phyloP scores from a whole-genome alignment of 306 rosid species.

The barrel medic (Medicago truncatula) region DNA sequence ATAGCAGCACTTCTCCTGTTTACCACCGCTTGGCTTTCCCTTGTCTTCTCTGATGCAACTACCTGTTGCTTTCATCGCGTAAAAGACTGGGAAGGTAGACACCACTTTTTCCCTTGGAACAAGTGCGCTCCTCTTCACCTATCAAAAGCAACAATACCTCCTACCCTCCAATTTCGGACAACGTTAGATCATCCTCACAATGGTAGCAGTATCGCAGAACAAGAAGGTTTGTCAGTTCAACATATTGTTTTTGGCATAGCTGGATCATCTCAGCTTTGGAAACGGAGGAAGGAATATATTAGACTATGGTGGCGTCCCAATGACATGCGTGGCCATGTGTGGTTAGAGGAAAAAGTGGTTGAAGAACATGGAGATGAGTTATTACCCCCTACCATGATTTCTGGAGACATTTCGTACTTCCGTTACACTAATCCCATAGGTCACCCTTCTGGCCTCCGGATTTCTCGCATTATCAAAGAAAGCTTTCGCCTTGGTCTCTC shows the following conservation, averaged over 20 bases:
- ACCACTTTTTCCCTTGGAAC: constrained; percentile 47
- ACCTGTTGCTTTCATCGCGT: constrained; percentile 54
- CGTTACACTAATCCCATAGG: constrained; percentile 78
- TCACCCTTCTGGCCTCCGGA: constrained; percentile 81
- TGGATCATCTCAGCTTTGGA: constrained; percentile 78
- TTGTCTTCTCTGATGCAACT: constrained; percentile 63
- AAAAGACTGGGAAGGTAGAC: constrained; percentile 55
- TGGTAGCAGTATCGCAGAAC: constrained; percentile 39
- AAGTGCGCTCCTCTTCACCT: constrained; percentile 41
- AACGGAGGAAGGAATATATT: constrained; percentile 66
- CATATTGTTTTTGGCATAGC: constrained; percentile 78
- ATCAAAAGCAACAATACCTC: constrained; percentile 29
- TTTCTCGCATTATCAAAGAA: constrained; percentile 70
- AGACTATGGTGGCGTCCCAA: constrained; percentile 79
- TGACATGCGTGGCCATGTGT: constrained; percentile 76
- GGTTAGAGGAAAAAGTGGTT: constrained; percentile 71
- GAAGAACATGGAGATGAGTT: constrained; percentile 52
- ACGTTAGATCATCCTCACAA: constrained; percentile 20
- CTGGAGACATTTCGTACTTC: constrained; percentile 72
- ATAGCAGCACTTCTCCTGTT: constrained; percentile 65
- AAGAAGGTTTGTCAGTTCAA: constrained; percentile 53
- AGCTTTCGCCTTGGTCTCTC: constrained; percentile 67
- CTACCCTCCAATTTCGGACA: constrained; percentile 20
- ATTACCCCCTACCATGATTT: constrained; percentile 67
- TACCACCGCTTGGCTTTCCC: constrained; percentile 71